phyloP scores from a whole-genome alignment of 345 rosid genomes.

The Aegle marmelos region DNA sequence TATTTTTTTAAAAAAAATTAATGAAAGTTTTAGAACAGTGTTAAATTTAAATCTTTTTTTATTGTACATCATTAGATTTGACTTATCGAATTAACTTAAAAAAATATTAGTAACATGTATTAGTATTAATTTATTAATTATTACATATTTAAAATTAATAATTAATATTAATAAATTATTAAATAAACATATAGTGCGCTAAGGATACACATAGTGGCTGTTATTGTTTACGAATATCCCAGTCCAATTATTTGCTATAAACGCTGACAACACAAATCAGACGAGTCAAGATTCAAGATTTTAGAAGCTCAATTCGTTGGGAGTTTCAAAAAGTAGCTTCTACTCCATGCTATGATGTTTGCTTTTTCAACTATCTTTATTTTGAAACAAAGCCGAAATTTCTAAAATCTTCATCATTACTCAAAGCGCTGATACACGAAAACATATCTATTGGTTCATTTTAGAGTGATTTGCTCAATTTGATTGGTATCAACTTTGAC shows the following conservation, averaged over 20 bases:
- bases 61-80: too few species aligned
- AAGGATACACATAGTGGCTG: too few species aligned
- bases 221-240: too few species aligned
- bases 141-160: too few species aligned
- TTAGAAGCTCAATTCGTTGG: background rate
- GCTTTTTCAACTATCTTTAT: background rate
- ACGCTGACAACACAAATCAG: background rate
- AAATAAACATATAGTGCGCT: too few species aligned
- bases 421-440: background rate
- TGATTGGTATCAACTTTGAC: too few species aligned
- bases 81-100: too few species aligned
- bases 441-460: background rate
- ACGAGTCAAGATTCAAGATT: background rate
- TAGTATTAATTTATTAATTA: too few species aligned
- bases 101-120: too few species aligned
- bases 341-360: background rate
- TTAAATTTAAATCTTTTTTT: too few species aligned
- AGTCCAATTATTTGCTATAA: background rate
- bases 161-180: too few species aligned
- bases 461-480: background rate
- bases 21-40: rapidly evolving
- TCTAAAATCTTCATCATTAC: background rate
- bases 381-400: background rate
- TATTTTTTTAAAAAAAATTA: too few species aligned
- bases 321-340: background rate